These are phyloP conservation scores for Ophiostoma australiae DNA, from an alignment of 2,329 filamentous ascomycete species.

Conservation along the genomic window DNA sequence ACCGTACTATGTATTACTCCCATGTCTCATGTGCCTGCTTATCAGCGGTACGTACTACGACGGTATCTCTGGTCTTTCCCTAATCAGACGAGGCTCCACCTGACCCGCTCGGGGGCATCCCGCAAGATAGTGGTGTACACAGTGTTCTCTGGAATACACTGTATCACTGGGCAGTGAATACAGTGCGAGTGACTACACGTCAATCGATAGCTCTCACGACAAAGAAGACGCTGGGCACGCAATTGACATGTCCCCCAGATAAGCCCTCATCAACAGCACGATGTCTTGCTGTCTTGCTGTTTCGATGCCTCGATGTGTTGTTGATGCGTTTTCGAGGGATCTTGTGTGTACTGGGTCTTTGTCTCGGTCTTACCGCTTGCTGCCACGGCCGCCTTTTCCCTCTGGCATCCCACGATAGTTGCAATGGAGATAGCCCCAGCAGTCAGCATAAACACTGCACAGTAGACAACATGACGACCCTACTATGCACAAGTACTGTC, in stretches of 20 bases:
- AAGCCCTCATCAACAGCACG: neutral
- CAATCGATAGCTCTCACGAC: neutral
- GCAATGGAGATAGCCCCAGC: neutral
- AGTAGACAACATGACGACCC: neutral
- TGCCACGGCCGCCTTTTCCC: neutral
- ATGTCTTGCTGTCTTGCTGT: neutral
- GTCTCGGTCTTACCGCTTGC: neutral
- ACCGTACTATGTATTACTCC: neutral
- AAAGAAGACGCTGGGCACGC: constrained; percentile 7
- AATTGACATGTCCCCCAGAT: neutral
- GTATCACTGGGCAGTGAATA: neutral
- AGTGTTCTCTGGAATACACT: neutral
- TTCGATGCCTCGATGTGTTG: neutral
- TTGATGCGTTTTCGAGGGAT: neutral
- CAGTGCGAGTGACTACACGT: neutral
- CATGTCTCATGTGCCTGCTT: constrained; percentile 6
- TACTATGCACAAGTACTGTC: no score
- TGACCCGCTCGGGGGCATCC: neutral
- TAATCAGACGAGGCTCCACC: neutral
- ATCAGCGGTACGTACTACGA: neutral
- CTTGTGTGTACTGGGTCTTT: neutral
- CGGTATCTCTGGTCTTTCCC: neutral
- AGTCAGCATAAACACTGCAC: neutral
- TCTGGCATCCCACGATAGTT: neutral
- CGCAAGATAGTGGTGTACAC: neutral